Percentiles rank a stretch among this genome's conserved stretches.
phyloP scores from a whole-genome alignment of 192 early-diverging fungal genomes.

The Rhizophlyctis rosea region DNA sequence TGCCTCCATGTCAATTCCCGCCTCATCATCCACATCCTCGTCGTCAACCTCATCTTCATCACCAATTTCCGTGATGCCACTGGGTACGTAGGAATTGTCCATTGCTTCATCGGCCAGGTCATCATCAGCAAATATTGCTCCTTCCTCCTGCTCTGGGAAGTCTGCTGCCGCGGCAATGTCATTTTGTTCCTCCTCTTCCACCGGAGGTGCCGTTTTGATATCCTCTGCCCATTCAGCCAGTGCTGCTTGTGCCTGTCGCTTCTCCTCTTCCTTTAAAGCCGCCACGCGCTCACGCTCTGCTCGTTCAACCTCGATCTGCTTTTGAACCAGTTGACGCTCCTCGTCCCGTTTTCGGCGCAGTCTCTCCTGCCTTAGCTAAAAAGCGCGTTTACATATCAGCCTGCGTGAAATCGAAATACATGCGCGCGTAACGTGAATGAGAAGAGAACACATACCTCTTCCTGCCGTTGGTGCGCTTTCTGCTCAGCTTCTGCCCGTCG shows the following conservation, averaged over 20 bases:
- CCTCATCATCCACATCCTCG: constrained; percentile 34
- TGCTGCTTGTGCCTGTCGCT: constrained; percentile 29
- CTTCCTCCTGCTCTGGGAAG: too few species aligned
- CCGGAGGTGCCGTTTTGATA: not conserved
- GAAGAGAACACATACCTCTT: constrained; percentile 35
- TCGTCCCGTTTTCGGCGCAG: constrained; percentile 31
- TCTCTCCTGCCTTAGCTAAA: constrained; percentile 28
- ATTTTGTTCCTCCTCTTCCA: not conserved
- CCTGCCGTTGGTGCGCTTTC: constrained; percentile 19
- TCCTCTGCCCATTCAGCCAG: constrained; percentile 15
- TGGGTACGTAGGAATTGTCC: too few species aligned
- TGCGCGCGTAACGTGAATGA: too few species aligned
- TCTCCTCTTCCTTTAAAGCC: constrained; percentile 34
- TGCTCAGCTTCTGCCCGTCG: constrained; percentile 29
- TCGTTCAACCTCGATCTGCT: constrained; percentile 51
- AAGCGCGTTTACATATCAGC: constrained; percentile 8
- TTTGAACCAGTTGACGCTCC: constrained; percentile 37
- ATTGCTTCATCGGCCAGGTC: too few species aligned
- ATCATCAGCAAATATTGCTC: constrained; percentile 33
- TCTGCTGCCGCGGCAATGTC: too few species aligned
- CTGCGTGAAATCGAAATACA: too few species aligned
- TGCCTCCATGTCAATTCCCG: constrained; percentile 47
- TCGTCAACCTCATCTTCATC: constrained; percentile 5
- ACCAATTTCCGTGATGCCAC: not conserved
- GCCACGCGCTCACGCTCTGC: constrained; percentile 36